Evolutionary conservation across 495 filamentous ascomycete species (phyloP).

Genomic region (Usnea hakonensis): DNA sequence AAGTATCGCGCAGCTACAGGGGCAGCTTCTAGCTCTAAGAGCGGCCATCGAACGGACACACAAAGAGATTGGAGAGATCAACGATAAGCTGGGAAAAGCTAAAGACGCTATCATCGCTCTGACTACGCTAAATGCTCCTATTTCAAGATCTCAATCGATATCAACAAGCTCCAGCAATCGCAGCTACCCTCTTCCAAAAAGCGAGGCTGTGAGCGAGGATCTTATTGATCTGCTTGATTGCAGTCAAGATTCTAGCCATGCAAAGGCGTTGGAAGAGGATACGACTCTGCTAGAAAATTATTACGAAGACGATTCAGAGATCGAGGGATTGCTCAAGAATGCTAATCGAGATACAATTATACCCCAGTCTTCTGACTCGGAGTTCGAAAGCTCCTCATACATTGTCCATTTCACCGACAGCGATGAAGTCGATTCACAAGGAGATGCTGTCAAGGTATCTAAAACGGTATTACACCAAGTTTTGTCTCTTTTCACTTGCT

Average conservation of each 20-base stretch:
- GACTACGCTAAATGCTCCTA: background rate
- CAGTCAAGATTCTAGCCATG: background rate
- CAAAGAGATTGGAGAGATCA: background rate
- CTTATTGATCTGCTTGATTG: background rate
- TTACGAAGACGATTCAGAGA: background rate
- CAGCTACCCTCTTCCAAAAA: background rate
- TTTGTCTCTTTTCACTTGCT: background rate
- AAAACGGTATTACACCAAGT: background rate
- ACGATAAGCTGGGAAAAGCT: background rate
- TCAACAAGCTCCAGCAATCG: background rate
- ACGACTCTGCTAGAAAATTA: background rate
- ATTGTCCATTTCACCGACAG: conserved; percentile 6
- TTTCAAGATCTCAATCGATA: background rate
- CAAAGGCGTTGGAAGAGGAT: background rate
- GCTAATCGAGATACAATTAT: background rate
- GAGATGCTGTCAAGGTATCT: background rate
- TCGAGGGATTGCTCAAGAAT: background rate
- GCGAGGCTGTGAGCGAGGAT: background rate
- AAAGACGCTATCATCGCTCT: background rate
- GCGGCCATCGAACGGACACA: background rate
- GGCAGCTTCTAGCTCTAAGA: background rate
- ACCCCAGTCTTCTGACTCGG: background rate
- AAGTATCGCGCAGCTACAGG: background rate
- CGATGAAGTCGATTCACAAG: background rate
- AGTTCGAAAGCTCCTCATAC: background rate